Evolutionary conservation across 2,329 filamentous ascomycete species (phyloP).

Genomic region (Talaromyces sp.): DNA sequence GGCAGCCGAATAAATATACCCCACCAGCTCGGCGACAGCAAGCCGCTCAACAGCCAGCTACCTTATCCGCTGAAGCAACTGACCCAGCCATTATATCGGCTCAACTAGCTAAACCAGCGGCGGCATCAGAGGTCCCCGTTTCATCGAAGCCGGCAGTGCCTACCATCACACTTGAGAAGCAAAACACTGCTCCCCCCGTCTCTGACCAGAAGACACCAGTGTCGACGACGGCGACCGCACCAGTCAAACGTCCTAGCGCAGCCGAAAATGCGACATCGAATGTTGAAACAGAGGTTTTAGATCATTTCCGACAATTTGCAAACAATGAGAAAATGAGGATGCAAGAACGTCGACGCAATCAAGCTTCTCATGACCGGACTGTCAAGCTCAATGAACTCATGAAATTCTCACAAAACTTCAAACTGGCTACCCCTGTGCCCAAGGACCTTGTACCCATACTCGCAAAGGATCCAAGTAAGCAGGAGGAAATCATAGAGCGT

Average conservation of each 20-base stretch:
- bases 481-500: constrained; percentile 87
- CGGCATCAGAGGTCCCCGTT: constrained; percentile 23
- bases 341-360: constrained; percentile 55
- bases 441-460: constrained; percentile 90
- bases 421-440: constrained; percentile 87
- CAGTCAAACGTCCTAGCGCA: constrained; percentile 31
- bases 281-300: constrained; percentile 59
- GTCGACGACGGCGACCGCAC: constrained; percentile 4
- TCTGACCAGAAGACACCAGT: constrained; percentile 10
- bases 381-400: constrained; percentile 91
- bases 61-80: constrained; percentile 71
- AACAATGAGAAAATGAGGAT: constrained; percentile 60
- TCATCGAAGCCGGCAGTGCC: constrained; percentile 27
- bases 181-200: constrained; percentile 39
- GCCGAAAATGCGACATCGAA: constrained; percentile 57
- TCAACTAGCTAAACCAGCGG: constrained; percentile 51
- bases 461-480: constrained; percentile 92
- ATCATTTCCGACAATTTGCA: constrained; percentile 64
- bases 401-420: constrained; percentile 92
- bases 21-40: constrained; percentile 84
- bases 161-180: constrained; percentile 18
- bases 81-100: constrained; percentile 90
- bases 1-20: constrained; percentile 72
- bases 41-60: constrained; percentile 59
- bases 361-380: constrained; percentile 71